Evolutionary conservation across 2,329 filamentous ascomycete genomes (phyloP), one percentile per base, ranked within the genome.

Genomic region (Arthrocladium fulminans): DNA sequence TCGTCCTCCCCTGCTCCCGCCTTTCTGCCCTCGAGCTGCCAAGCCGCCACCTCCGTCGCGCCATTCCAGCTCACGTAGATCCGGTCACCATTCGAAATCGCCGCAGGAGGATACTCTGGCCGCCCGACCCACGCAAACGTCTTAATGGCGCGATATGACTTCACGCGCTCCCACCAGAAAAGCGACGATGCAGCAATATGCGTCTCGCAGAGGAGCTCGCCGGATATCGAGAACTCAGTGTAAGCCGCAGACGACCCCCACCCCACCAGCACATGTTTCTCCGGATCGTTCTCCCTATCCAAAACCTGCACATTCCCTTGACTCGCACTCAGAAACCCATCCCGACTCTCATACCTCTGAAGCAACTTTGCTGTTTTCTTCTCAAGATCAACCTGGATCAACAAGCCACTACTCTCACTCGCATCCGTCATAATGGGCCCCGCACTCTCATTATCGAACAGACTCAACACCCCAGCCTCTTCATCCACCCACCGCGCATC

Each of bases 61-160:
- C 70, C 70, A 39, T 73, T 73, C 71, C 70, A 73, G 53, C 66
- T 68, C 1, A 67, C 66, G 41, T 67, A 69, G 3, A 70, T 54
- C 1, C 54, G 51, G 3, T 59, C 53, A 7, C 56, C 52, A 48
- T 62, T 42, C 61, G 67, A 37, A n/a, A 49, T 45, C 5, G 32
- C 51, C 2, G 42, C 30, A 5, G 48, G 49, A 5, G 63, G 63
- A 1, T 50, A 48, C n/a, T 61, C 64, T 0, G 75, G 75, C 9
- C 64, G 59, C 0, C 72, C 75, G 2, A 68, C 67, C 75, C 77
- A 82, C 47, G 71, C 64, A 22, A 57, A 54, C 5, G 42, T 47
- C 56, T 75, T 76, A 60, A 73, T 74, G 2, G 70, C 71, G 25
- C 77, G 71, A 55, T 81, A 81, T 45, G 73, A 76, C 56, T 73